Conservation (phyloP, 306 rosid species). For the Glycine tomentella region DNA sequence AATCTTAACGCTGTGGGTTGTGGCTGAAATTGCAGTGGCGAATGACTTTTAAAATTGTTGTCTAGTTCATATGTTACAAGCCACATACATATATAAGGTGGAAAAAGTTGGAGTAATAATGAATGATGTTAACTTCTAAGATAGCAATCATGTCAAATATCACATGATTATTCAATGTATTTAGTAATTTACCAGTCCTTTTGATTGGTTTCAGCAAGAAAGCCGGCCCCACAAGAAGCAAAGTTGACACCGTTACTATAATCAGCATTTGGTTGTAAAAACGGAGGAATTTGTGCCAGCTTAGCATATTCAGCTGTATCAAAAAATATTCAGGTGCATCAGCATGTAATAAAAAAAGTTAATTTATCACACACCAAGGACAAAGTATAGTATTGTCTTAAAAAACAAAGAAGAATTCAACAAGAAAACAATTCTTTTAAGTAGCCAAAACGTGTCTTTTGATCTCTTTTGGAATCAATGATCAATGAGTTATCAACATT, state of each 20-base stretch:
- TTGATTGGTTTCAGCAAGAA: conserved; percentile 67
- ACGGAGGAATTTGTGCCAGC: conserved; percentile 62
- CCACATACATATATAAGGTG: no score
- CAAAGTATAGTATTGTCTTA: not conserved
- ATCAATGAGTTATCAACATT: not conserved
- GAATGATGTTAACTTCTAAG: not conserved
- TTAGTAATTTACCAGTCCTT: conserved; percentile 54
- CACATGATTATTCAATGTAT: not conserved
- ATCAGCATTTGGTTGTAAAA: conserved; percentile 55
- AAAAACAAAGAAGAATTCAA: not conserved
- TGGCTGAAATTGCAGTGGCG: no score
- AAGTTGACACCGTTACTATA: conserved; percentile 65
- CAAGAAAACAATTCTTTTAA: not conserved
- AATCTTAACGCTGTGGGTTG: no score
- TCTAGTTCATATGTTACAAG: no score
- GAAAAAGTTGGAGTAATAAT: not conserved
- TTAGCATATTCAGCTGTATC: conserved; percentile 68
- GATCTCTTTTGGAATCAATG: not conserved
- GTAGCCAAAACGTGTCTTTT: not conserved
- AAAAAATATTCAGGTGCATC: not conserved
- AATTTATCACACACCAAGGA: not conserved
- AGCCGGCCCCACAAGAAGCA: conserved; percentile 80
- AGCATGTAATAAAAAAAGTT: not conserved
- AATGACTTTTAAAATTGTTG: no score
- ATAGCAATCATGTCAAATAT: not conserved